These are phyloP conservation scores for Paraphysoderma sedebokerense DNA, from an alignment of 371 early-diverging fungal species.

Conservation along the genomic window DNA sequence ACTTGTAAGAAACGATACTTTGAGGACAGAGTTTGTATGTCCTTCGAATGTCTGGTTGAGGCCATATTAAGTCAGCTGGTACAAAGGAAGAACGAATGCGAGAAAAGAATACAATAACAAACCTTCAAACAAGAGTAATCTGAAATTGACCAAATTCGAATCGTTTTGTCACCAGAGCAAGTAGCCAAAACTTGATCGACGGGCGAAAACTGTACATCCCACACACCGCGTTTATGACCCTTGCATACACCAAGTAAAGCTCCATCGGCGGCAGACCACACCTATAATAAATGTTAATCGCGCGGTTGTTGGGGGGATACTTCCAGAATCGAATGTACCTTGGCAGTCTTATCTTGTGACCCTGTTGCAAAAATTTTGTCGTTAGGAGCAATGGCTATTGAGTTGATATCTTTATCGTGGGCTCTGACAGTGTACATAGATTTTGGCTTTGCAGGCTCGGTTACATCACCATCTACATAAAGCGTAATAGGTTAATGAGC, in stretches of 20 bases:
- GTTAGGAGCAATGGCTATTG: constrained; percentile 79
- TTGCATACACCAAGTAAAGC: constrained; percentile 59
- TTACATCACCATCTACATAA: constrained; percentile 19
- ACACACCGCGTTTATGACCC: constrained; percentile 91
- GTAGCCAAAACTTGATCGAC: constrained; percentile 82
- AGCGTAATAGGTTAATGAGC: constrained; percentile 9
- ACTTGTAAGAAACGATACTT: constrained; percentile 58
- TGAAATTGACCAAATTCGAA: constrained; percentile 79
- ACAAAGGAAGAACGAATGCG: not conserved
- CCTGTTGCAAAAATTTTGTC: constrained; percentile 86
- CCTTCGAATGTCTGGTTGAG: constrained; percentile 71
- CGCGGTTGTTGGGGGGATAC: too few species aligned
- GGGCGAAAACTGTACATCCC: constrained; percentile 79
- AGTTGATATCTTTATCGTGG: constrained; percentile 96
- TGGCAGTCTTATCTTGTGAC: constrained; percentile 93
- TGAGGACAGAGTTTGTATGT: constrained; percentile 82
- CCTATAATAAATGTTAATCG: constrained; percentile 3
- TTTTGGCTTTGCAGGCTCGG: constrained; percentile 26
- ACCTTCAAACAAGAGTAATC: constrained; percentile 75
- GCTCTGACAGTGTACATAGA: constrained; percentile 77
- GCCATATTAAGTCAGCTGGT: not conserved
- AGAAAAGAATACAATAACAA: not conserved
- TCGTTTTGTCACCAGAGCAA: constrained; percentile 80
- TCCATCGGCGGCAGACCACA: constrained; percentile 77
- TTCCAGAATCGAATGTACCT: too few species aligned